These are phyloP conservation scores for Tetracladium setigerum DNA, from an alignment of 495 filamentous ascomycete genomes.

Conservation along the genomic window DNA sequence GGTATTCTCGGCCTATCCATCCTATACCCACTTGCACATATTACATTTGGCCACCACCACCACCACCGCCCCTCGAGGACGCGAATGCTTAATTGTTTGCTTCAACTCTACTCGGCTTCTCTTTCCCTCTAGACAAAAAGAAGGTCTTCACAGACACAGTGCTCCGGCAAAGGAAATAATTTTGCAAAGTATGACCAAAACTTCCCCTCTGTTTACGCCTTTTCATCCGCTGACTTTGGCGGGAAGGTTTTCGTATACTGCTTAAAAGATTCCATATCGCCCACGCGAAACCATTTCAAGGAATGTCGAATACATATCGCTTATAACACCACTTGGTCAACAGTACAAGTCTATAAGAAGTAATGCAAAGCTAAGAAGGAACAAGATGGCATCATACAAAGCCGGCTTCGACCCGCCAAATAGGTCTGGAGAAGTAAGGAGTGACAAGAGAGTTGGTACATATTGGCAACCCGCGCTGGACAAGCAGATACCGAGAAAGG, in stretches of 20 bases:
- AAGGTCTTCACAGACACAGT: slow-evolving; percentile 19
- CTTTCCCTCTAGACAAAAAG: slow-evolving; percentile 10
- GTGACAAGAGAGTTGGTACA: slow-evolving; percentile 13
- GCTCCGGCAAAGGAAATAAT: no score
- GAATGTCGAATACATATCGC: slow-evolving; percentile 15
- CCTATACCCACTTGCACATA: background rate
- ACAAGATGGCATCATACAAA: slow-evolving; percentile 25
- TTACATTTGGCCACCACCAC: slow-evolving; percentile 12
- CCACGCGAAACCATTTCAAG: background rate
- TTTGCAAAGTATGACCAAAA: no score
- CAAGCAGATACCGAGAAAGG: slow-evolving; percentile 11
- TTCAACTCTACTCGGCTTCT: slow-evolving; percentile 2
- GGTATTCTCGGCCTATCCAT: slow-evolving; percentile 13
- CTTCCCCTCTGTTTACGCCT: no score
- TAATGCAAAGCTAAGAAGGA: slow-evolving; percentile 10
- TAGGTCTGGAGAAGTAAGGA: slow-evolving; percentile 16
- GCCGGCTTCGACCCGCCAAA: slow-evolving; percentile 22
- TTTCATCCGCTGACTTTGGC: no score
- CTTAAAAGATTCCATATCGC: background rate
- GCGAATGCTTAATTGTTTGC: slow-evolving; percentile 2
- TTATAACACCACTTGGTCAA: slow-evolving; percentile 14
- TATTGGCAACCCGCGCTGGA: slow-evolving; percentile 5
- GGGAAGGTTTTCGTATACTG: background rate
- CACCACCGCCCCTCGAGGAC: no score
- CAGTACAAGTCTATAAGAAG: slow-evolving; percentile 3